A percentile compares a stretch with the other conserved stretches of the same genome.
Evolutionary conservation across 768 basidiomycete species (phyloP).

Genomic region (Cubamyces sp.): DNA sequence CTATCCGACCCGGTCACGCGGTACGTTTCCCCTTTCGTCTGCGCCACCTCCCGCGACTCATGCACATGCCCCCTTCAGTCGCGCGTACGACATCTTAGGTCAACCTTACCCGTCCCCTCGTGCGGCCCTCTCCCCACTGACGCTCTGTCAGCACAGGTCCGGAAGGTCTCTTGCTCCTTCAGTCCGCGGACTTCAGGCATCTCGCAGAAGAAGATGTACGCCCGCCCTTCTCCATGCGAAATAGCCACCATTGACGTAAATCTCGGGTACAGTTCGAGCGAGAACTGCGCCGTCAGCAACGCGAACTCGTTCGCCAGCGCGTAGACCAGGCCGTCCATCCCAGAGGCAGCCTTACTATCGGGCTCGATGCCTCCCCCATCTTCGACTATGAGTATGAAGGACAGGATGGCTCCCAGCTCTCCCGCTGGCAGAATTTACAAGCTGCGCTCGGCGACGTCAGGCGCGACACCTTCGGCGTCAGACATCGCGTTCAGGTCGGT

Average conservation of each 20-base stretch:
- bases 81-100: constrained; percentile 79
- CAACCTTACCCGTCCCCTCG: constrained; percentile 22
- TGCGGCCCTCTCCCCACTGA: constrained; percentile 5
- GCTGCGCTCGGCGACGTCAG: constrained; percentile 15
- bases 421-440: constrained; percentile 15
- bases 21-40: constrained; percentile 41
- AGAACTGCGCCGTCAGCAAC: constrained; percentile 45
- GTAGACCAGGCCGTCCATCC: constrained; percentile 47
- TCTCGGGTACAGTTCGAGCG: constrained; percentile 46
- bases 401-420: constrained; percentile 32
- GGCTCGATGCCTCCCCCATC: constrained; percentile 53
- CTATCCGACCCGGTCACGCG: constrained; percentile 73
- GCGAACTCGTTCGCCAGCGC: constrained; percentile 41
- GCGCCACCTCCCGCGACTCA: constrained; percentile 9
- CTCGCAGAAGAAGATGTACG: constrained; percentile 21
- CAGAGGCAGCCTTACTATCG: constrained; percentile 48
- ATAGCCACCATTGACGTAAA: constrained; percentile 13
- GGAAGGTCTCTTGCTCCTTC: constrained; percentile 27
- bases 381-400: constrained; percentile 40
- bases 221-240: not conserved
- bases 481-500: constrained; percentile 50
- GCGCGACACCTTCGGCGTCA: constrained; percentile 39
- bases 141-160: constrained; percentile 25
- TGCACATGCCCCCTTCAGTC: constrained; percentile 43
- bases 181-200: constrained; percentile 17